Evolutionary conservation across 2,329 filamentous ascomycete species (phyloP), one percentile per base, ranked within the genome.

Genomic region (Dryadomyces quercus-mongolicae): DNA sequence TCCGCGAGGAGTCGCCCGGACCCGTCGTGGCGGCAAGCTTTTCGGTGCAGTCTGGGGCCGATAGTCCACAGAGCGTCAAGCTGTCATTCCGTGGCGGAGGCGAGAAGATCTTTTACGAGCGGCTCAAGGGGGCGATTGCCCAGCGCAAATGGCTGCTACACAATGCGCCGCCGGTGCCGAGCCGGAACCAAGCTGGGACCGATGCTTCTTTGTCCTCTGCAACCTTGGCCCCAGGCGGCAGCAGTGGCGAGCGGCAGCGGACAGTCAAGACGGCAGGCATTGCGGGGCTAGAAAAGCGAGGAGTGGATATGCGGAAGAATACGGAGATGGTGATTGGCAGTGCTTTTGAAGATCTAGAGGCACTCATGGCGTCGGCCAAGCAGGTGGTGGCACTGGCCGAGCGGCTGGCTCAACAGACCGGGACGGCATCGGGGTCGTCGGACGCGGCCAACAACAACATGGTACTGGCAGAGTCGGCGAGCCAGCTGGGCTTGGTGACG

Each of bases 81-180:
- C 73, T 98, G 43, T 97, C 93, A 0, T 98, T 98, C 62, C 84
- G 93, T 36, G 81, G 76, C 38, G 91, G 92, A 2, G 93, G 93
- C 0, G 92, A 91, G 57, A 92, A 90, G 68, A 85, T 89, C 6
- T 95, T 98, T 60, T 83, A 87, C 60, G 93, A 97, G 62, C 80
- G 91, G 49, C 74, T 98, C 2, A 97, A 95, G 64, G 83, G 83
- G 7, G 86, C 90, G 9, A 80, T 97, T 68, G 84, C 90, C 2
- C 93, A 98, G 67, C 81, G 93, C 15, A 97, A 97, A 74, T 98
- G 93, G 93, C 77, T 98, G 3, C 76, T 96, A 0, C 86, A 93
- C 54, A 85, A 87, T 63, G 93, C 93, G 0, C 93, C 93, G 1
- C 90, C 92, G 0, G 82, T 93, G 18, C 93, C 93, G 1, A 85